phyloP scores from a whole-genome alignment of 495 filamentous ascomycete genomes.

The Rusavskia elegans region DNA sequence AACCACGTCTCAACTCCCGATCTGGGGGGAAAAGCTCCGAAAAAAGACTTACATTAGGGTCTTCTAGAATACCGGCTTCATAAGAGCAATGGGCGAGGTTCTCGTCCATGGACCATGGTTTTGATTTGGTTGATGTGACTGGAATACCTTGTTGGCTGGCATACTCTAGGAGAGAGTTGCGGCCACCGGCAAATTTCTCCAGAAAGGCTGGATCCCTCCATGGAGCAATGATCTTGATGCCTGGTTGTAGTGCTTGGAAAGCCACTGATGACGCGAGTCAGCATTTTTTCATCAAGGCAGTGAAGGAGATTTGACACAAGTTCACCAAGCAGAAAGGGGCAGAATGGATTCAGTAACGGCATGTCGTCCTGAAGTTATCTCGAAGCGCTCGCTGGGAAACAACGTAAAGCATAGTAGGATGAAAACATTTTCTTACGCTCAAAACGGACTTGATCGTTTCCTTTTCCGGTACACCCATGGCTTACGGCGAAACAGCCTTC shows the following conservation, averaged over 20 bases:
- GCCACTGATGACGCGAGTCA: slow-evolving; percentile 25
- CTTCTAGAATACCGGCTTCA: slow-evolving; percentile 68
- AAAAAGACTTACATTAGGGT: slow-evolving; percentile 26
- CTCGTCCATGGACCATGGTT: slow-evolving; percentile 47
- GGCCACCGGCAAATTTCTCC: slow-evolving; percentile 55
- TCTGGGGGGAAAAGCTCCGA: too few species aligned
- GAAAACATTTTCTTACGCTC: slow-evolving; percentile 18
- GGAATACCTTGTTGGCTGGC: slow-evolving; percentile 65
- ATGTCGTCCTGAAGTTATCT: too few species aligned
- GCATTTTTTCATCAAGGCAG: too few species aligned
- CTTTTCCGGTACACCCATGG: slow-evolving; percentile 36
- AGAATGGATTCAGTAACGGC: too few species aligned
- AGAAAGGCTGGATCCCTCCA: slow-evolving; percentile 80
- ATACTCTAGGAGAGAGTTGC: slow-evolving; percentile 79
- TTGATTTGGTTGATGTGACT: slow-evolving; percentile 72
- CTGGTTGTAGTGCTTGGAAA: slow-evolving; percentile 52
- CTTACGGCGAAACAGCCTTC: slow-evolving; percentile 33
- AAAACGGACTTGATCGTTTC: slow-evolving; percentile 79
- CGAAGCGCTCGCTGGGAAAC: too few species aligned
- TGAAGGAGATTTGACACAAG: too few species aligned
- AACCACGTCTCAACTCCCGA: too few species aligned
- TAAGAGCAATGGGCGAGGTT: slow-evolving; percentile 74
- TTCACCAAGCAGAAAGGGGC: too few species aligned
- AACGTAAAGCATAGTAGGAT: too few species aligned
- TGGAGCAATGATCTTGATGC: slow-evolving; percentile 66